Base-by-base conservation (phyloP, 1,139 yeast genomes). In the Geotrichum fermentans region DNA sequence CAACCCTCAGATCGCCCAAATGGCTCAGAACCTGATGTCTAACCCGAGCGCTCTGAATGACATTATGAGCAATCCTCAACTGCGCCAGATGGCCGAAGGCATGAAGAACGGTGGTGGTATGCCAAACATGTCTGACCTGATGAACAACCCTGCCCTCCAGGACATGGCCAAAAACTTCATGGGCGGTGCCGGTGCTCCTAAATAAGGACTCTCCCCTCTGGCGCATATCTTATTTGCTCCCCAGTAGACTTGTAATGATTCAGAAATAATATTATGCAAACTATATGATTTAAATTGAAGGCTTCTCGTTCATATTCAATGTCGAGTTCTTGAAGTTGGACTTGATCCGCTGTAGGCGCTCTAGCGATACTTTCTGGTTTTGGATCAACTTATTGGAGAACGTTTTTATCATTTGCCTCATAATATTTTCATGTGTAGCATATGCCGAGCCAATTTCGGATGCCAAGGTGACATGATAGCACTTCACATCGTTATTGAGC, bases 1-100 rank as follows among this genome's bases (percentile, higher is more conserved):
- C 70, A 88, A 90, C 69, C 97, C 97, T 16, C 89, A 83, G 67
- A 67, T 92, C 53, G 64, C 64, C 49, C 88, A 85, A 70, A 94
- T 95, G 62, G 97, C 97, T 36, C 94, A 88, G 67, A 80, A 80
- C 63, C 79, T 92, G 84, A 89, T 90, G 96, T 79, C 81, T 53
- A 83, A 90, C 66, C 97, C 97, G 29, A 77, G 73, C 40, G 90
- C 95, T 44, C 72, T 90, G 73, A 75, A 72, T 55, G 80, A 81
- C 50, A 71, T 90, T 66, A 81, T 90, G 89, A 79, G 71, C 66
- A 86, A 88, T 66, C 97, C 97, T 13, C 51, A 39, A 33, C 46
- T 54, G 50, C 52, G 49, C 26, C 38, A 54, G 33, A 50, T 55
- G 55, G 55, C 56, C 16, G 34, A 52, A 35, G 45, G 43, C 36